Evolutionary conservation across 164 flowering plant genomes (phyloP).

Genomic region (Houttuynia cordata): DNA sequence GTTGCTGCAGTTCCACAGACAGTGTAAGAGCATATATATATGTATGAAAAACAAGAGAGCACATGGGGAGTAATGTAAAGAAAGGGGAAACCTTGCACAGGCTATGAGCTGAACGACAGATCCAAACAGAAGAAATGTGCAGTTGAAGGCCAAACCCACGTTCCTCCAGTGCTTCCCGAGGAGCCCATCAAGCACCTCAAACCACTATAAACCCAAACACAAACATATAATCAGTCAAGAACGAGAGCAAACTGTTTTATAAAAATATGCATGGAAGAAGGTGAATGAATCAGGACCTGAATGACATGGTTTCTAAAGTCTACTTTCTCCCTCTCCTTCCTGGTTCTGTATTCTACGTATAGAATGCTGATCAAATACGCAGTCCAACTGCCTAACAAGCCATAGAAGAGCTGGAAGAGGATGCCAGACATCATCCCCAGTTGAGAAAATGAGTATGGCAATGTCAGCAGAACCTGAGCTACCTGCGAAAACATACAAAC

Average conservation of each 20-base stretch:
- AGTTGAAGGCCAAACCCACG: conserved; percentile 92
- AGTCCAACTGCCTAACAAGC: conserved; percentile 13
- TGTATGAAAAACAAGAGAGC: conserved; percentile 2
- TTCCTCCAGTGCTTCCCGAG: conserved; percentile 98
- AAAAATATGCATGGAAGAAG: background rate
- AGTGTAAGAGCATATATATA: background rate
- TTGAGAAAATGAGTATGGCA: conserved; percentile 14
- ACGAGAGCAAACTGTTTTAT: conserved; percentile 2
- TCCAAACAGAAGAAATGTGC: conserved; percentile 98
- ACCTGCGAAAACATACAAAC: conserved; percentile 7
- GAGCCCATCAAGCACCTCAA: conserved; percentile 96
- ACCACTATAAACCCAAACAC: conserved; percentile 48
- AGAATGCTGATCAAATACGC: conserved; percentile 11
- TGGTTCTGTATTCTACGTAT: conserved; percentile 11
- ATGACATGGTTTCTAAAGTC: conserved; percentile 12
- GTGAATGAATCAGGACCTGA: conserved; percentile 1
- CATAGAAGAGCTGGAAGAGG: conserved; percentile 12
- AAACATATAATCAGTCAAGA: background rate
- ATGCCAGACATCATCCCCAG: conserved; percentile 11
- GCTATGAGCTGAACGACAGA: conserved; percentile 99
- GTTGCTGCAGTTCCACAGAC: conserved; percentile 51
- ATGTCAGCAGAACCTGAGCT: conserved; percentile 11
- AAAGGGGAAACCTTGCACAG: conserved; percentile 82
- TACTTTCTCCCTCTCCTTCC: conserved; percentile 15
- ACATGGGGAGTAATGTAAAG: background rate